Evolutionary conservation across 805 yeast species (phyloP), one percentile per base, ranked within the genome.

Genomic region (Jamesozyma lodderae): DNA sequence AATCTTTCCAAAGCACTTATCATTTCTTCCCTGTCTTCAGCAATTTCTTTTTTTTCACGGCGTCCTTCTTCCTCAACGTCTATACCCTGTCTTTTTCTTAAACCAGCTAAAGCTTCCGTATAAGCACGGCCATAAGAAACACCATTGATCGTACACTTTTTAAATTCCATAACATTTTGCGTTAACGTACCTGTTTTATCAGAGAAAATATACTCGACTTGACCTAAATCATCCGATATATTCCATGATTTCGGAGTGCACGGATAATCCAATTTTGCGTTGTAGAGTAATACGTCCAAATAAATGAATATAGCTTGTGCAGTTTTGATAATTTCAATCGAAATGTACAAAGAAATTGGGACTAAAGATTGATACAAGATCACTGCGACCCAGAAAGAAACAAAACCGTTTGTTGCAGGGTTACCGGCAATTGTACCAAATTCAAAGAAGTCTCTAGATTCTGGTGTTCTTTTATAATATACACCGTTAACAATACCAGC

Each of bases 221-320:
- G 94, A 22, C 94, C 94, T 49, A 83, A 64, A 59, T 83, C 94
- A 66, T 83, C 94, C 4, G 88, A 79, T 24, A 83, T 83, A 53
- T 74, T 79, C 94, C 94, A 83, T 0, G 88, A 72, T 53, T 83
- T 81, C 6, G 94, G 92, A 6, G 81, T 77, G 55, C 94, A 83
- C 1, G 94, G 92, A 52, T 76, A 82, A 57, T 83, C 92, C 42
- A 83, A 60, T 40, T 61, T 69, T 30, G 69, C 75, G 51, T 81
- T 77, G 55, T 82, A 83, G 77, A 83, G 73, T 36, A 70, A 62
- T 24, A 77, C 75, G 60, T 83, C 94, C 3, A 85, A 77, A 51
- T 77, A 80, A 40, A 83, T 83, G 66, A 83, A 83, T 44, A 69
- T 81, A 0, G 92, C 92, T 54, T 83, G 94, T 0, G 81, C 79